Evolutionary conservation across 2,329 filamentous ascomycete genomes (phyloP).

Genomic region (Lojkania enalia): DNA sequence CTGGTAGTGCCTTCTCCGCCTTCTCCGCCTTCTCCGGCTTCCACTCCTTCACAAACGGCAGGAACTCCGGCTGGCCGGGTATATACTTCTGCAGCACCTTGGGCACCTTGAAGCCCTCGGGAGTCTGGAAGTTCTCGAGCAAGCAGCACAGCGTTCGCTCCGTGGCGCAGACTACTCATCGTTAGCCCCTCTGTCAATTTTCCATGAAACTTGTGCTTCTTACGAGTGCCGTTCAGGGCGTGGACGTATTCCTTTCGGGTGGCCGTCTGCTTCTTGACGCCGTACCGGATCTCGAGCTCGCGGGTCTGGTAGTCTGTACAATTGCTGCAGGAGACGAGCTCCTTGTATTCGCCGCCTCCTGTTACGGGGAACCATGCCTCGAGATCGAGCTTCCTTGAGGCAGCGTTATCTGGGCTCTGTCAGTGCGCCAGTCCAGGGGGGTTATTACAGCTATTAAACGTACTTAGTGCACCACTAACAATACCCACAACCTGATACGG

Average conservation of each 20-base stretch:
- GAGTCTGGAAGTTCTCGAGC: conserved; percentile 94
- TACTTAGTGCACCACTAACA: conserved; percentile 86
- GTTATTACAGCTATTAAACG: too few species aligned
- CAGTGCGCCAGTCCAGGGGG: too few species aligned
- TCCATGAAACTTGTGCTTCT: conserved; percentile 10
- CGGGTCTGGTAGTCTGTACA: conserved; percentile 97
- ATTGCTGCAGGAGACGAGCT: conserved; percentile 96
- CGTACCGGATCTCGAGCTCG: conserved; percentile 91
- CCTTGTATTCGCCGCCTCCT: conserved; percentile 87
- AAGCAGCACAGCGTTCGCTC: conserved; percentile 92
- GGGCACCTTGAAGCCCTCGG: conserved; percentile 61
- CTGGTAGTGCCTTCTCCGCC: conserved; percentile 25
- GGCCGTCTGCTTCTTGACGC: conserved; percentile 74
- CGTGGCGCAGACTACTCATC: conserved; percentile 72
- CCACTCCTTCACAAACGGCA: conserved; percentile 81
- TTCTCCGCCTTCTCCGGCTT: not conserved
- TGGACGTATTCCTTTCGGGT: conserved; percentile 93
- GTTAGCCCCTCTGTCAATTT: conserved; percentile 6
- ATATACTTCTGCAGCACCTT: conserved; percentile 64
- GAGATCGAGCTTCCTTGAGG: conserved; percentile 87
- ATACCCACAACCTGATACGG: conserved; percentile 93
- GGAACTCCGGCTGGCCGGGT: conserved; percentile 83
- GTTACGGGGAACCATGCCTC: conserved; percentile 72
- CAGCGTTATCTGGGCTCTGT: conserved; percentile 36
- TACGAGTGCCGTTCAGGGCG: conserved; percentile 75